A percentile compares a stretch with the other conserved stretches of the same genome.
Evolutionary conservation across 2,329 filamentous ascomycete genomes (phyloP).

Genomic region (Talaromyces amestolkiae): DNA sequence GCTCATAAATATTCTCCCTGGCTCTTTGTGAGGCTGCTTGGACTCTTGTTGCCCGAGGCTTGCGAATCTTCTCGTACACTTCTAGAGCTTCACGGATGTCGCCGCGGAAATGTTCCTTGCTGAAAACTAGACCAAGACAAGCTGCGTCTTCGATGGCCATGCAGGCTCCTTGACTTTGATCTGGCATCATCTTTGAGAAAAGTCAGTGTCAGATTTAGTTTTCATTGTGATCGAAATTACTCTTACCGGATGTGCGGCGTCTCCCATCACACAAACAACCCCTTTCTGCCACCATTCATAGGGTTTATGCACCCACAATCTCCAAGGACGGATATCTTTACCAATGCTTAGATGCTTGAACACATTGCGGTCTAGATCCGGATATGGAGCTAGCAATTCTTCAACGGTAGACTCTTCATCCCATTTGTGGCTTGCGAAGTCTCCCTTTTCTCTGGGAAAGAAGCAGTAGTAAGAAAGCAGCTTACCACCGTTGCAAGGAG

Average conservation of each 20-base stretch:
- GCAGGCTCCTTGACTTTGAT: slow-evolving; percentile 67
- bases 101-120: slow-evolving; percentile 47
- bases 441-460: slow-evolving; percentile 59
- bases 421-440: slow-evolving; percentile 63
- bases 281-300: slow-evolving; percentile 58
- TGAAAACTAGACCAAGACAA: slow-evolving; percentile 62
- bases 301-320: slow-evolving; percentile 53
- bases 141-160: slow-evolving; percentile 68
- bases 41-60: slow-evolving; percentile 56
- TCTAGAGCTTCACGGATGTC: slow-evolving; percentile 49
- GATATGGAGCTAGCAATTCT: slow-evolving; percentile 61
- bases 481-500: slow-evolving; percentile 64
- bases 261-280: slow-evolving; percentile 59
- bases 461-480: slow-evolving; percentile 70
- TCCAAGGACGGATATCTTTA: slow-evolving; percentile 63
- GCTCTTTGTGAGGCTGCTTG: slow-evolving; percentile 59
- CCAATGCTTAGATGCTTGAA: slow-evolving; percentile 58
- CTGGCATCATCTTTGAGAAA: slow-evolving; percentile 56
- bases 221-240: neutral
- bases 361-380: slow-evolving; percentile 59
- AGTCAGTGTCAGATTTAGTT: neutral
- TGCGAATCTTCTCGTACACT: slow-evolving; percentile 54
- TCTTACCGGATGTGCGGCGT: slow-evolving; percentile 59
- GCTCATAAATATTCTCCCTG: slow-evolving; percentile 61
- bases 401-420: slow-evolving; percentile 55